Evolutionary conservation across 805 yeast species (phyloP).

Genomic region (Metschnikowia santaceciliae): DNA sequence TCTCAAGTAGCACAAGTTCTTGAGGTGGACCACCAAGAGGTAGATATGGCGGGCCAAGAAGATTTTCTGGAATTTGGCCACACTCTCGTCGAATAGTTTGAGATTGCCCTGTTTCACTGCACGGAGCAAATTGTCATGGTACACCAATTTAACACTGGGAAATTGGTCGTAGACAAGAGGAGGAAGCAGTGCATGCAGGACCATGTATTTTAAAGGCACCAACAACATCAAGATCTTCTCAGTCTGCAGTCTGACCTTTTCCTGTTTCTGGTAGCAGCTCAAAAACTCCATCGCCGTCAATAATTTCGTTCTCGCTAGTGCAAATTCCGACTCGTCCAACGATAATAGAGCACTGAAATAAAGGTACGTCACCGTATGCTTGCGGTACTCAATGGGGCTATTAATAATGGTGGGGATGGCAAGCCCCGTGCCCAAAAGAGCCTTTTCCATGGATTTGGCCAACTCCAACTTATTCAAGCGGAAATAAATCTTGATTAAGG

Average conservation of each 20-base stretch:
- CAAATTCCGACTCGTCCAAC: constrained; percentile 61
- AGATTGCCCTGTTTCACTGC: constrained; percentile 57
- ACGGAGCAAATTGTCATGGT: constrained; percentile 42
- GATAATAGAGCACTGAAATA: constrained; percentile 68
- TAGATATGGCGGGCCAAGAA: constrained; percentile 60
- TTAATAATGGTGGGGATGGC: constrained; percentile 45
- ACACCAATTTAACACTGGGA: constrained; percentile 41
- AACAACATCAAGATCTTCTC: constrained; percentile 54
- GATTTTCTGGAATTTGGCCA: constrained; percentile 44
- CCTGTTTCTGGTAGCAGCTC: constrained; percentile 19
- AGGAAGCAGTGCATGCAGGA: constrained; percentile 45
- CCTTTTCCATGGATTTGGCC: constrained; percentile 72
- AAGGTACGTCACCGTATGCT: constrained; percentile 48
- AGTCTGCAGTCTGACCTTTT: constrained; percentile 22
- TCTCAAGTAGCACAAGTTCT: constrained; percentile 47
- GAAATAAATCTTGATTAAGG: constrained; percentile 67
- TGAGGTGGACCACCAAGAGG: constrained; percentile 51
- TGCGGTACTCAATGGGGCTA: constrained; percentile 35
- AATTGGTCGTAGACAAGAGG: constrained; percentile 34
- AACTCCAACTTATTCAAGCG: constrained; percentile 62
- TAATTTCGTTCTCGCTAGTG: constrained; percentile 48
- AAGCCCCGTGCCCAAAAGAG: constrained; percentile 49
- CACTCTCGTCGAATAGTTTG: constrained; percentile 41
- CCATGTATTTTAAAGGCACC: constrained; percentile 59
- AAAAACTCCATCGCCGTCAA: constrained; percentile 44